Conservation (phyloP, 2,329 filamentous ascomycete genomes). For the Whalleya microplaca region DNA sequence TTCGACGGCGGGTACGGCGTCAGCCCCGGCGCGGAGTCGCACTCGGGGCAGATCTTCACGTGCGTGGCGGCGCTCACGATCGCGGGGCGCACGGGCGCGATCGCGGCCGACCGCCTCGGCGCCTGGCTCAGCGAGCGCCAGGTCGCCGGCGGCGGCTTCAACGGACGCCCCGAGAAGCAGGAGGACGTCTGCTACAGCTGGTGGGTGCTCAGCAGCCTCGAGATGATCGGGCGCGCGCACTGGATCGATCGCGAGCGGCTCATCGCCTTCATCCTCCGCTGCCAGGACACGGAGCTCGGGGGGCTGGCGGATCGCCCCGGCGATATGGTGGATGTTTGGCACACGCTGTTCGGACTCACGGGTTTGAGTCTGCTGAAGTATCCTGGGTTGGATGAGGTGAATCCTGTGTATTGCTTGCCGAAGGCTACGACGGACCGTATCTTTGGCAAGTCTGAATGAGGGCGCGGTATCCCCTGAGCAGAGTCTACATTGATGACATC, state of each 20-base stretch:
- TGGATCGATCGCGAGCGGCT: slow-evolving; percentile 91
- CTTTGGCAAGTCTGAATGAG: slow-evolving; percentile 46
- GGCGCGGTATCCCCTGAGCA: neutral
- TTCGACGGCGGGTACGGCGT: slow-evolving; percentile 95
- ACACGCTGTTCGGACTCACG: slow-evolving; percentile 87
- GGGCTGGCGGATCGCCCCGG: slow-evolving; percentile 90
- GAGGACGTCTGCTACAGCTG: slow-evolving; percentile 99
- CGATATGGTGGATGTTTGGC: slow-evolving; percentile 96
- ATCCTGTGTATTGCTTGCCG: slow-evolving; percentile 87
- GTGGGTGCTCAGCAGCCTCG: slow-evolving; percentile 94
- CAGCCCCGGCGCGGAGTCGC: slow-evolving; percentile 87
- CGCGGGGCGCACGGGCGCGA: slow-evolving; percentile 77
- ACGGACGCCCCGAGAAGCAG: slow-evolving; percentile 91
- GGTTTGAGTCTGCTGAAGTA: slow-evolving; percentile 84
- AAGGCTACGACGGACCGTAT: slow-evolving; percentile 65
- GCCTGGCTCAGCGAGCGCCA: slow-evolving; percentile 95
- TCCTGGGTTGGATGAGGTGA: slow-evolving; percentile 76
- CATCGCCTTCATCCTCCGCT: slow-evolving; percentile 79
- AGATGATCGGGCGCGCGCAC: slow-evolving; percentile 84
- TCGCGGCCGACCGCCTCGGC: slow-evolving; percentile 80
- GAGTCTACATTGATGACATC: neutral
- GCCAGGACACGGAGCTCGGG: slow-evolving; percentile 83
- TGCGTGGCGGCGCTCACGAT: slow-evolving; percentile 88
- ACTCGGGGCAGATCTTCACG: slow-evolving; percentile 94
- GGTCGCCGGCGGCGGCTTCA: slow-evolving; percentile 82